These are phyloP conservation scores for Wickerhamiella parazyma DNA, from an alignment of 805 yeast genomes.

Conservation along the genomic window DNA sequence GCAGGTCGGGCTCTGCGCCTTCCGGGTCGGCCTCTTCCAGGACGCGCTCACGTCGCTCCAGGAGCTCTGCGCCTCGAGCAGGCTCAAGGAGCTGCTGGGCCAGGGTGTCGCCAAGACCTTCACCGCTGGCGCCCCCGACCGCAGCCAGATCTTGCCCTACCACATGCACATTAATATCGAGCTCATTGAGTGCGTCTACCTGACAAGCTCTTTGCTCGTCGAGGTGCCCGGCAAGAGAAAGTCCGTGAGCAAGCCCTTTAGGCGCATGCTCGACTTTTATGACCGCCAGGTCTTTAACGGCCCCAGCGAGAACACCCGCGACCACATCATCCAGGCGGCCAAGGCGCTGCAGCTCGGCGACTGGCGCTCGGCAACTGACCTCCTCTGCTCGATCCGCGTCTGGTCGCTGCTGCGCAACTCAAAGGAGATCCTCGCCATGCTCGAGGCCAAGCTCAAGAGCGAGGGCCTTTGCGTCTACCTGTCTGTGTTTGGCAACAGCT, in stretches of 20 bases:
- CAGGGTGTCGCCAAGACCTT: constrained; percentile 68
- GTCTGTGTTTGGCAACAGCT: constrained; percentile 67
- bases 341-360: constrained; percentile 77
- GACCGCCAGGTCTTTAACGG: constrained; percentile 93
- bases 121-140: constrained; percentile 30
- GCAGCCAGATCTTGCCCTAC: constrained; percentile 81
- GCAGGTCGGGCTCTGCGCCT: constrained; percentile 91
- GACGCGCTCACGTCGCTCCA: constrained; percentile 79
- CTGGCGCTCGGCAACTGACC: constrained; percentile 65
- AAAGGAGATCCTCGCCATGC: constrained; percentile 43
- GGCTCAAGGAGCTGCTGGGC: constrained; percentile 84
- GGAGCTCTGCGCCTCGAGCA: constrained; percentile 74
- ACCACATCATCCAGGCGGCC: constrained; percentile 85
- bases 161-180: constrained; percentile 97
- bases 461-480: constrained; percentile 91
- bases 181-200: constrained; percentile 82
- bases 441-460: constrained; percentile 64
- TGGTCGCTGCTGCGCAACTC: constrained; percentile 73
- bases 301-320: constrained; percentile 94
- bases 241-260: constrained; percentile 67
- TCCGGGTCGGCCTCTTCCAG: constrained; percentile 71
- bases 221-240: constrained; percentile 79
- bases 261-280: constrained; percentile 80
- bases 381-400: constrained; percentile 63
- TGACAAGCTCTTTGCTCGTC: constrained; percentile 75